Evolutionary conservation across 805 yeast species (phyloP).

Genomic region (Zygosaccharomyces siamensis): DNA sequence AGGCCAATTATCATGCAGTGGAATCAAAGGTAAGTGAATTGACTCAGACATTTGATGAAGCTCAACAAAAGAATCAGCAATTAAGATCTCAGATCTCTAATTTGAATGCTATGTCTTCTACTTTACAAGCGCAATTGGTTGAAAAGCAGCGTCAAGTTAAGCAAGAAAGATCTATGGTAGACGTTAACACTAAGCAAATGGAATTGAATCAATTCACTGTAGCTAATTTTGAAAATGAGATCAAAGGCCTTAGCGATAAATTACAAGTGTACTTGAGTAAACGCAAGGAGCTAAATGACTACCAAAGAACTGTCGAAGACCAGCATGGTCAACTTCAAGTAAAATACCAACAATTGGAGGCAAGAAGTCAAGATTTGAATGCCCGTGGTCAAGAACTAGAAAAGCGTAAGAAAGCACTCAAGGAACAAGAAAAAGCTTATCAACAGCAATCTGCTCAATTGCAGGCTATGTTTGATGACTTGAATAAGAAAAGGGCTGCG

Average conservation of each 20-base stretch:
- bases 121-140: conserved; percentile 52
- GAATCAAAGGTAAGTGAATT: conserved; percentile 59
- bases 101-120: conserved; percentile 61
- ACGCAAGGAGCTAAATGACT: conserved; percentile 37
- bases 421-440: conserved; percentile 36
- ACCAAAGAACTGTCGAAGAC: conserved; percentile 37
- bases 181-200: conserved; percentile 66
- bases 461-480: conserved; percentile 33
- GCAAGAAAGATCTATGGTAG: conserved; percentile 57
- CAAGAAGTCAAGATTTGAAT: conserved; percentile 35
- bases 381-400: conserved; percentile 36
- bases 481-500: conserved; percentile 36
- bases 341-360: conserved; percentile 32
- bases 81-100: conserved; percentile 65
- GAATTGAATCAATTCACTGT: conserved; percentile 54
- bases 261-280: conserved; percentile 25
- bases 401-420: conserved; percentile 33
- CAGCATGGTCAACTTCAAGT: conserved; percentile 35
- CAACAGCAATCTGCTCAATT: conserved; percentile 37
- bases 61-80: conserved; percentile 61
- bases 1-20: conserved; percentile 70
- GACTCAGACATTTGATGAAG: conserved; percentile 55
- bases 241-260: conserved; percentile 33
- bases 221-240: conserved; percentile 41
- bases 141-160: conserved; percentile 49